Evolutionary conservation across 768 basidiomycete species (phyloP).

Genomic region (Sarcomyxa edulis): DNA sequence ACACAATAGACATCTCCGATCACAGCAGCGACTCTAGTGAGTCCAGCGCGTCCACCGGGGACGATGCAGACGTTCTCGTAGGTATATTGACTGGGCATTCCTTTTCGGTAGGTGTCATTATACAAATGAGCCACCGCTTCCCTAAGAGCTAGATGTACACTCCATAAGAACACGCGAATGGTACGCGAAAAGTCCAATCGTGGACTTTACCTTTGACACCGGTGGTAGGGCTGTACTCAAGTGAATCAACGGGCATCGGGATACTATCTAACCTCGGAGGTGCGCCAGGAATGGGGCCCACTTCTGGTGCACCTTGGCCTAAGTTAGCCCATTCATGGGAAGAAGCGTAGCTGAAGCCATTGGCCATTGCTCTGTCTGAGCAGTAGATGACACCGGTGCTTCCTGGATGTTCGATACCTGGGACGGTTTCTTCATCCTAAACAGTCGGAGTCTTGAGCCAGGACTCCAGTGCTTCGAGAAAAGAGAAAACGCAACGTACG

Average conservation of each 20-base stretch:
- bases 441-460: too few species aligned
- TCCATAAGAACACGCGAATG: too few species aligned
- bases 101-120: conserved; percentile 81
- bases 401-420: conserved; percentile 78
- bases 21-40: conserved; percentile 89
- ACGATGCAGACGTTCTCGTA: conserved; percentile 94
- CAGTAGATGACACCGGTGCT: conserved; percentile 74
- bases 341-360: conserved; percentile 79
- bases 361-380: conserved; percentile 91
- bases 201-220: conserved; percentile 71
- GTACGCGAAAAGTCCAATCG: too few species aligned
- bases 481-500: conserved; percentile 27
- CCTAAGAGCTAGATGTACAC: conserved; percentile 54
- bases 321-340: conserved; percentile 84
- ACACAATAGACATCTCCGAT: conserved; percentile 87
- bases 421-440: conserved; percentile 85
- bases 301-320: conserved; percentile 91
- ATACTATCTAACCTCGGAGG: conserved; percentile 62
- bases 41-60: conserved; percentile 86
- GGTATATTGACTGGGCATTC: conserved; percentile 80
- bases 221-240: conserved; percentile 91
- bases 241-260: conserved; percentile 59
- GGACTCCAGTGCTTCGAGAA: conserved; percentile 3
- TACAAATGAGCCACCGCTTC: conserved; percentile 89
- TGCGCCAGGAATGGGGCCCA: conserved; percentile 77